Conservation (phyloP, 345 rosid species). For the Punica granatum region DNA sequence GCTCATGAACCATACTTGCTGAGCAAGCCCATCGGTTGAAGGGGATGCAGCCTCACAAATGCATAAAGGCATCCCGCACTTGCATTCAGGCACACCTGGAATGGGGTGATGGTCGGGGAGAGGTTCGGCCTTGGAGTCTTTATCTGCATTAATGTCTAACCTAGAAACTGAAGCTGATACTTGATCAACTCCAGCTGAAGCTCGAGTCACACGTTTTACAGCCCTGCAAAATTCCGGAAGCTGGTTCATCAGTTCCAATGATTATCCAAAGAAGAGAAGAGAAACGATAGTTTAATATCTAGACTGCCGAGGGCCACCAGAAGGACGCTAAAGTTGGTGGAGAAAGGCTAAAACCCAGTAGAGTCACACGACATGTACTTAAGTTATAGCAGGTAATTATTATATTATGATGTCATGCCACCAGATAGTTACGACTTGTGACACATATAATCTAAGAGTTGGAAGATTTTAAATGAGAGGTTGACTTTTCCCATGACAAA, state of each 20-base stretch:
- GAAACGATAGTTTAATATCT: not conserved
- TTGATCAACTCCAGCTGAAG: constrained; percentile 33
- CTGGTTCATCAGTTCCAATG: not conserved
- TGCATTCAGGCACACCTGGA: constrained; percentile 46
- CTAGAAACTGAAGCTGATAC: constrained; percentile 41
- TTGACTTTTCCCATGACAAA: too few species aligned
- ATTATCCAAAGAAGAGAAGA: not conserved
- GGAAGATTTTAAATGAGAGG: too few species aligned
- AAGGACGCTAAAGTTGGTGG: too few species aligned
- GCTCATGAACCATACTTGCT: constrained; percentile 25
- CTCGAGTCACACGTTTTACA: constrained; percentile 22
- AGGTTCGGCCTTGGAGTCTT: constrained; percentile 25
- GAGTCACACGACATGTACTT: too few species aligned
- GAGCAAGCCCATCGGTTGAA: constrained; percentile 19
- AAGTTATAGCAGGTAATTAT: too few species aligned
- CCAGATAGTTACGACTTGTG: too few species aligned
- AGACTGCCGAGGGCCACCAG: not conserved
- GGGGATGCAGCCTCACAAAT: constrained; percentile 63
- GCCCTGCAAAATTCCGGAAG: constrained; percentile 25
- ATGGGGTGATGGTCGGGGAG: constrained; percentile 18
- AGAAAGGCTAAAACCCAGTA: too few species aligned
- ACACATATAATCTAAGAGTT: too few species aligned
- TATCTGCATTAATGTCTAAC: constrained; percentile 40
- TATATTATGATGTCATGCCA: too few species aligned
- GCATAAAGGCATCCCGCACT: constrained; percentile 97